A percentile compares a stretch with the other conserved stretches of the same genome.
These are phyloP conservation scores for Rhodocollybia butyracea DNA, from an alignment of 768 basidiomycete species.

Conservation along the genomic window DNA sequence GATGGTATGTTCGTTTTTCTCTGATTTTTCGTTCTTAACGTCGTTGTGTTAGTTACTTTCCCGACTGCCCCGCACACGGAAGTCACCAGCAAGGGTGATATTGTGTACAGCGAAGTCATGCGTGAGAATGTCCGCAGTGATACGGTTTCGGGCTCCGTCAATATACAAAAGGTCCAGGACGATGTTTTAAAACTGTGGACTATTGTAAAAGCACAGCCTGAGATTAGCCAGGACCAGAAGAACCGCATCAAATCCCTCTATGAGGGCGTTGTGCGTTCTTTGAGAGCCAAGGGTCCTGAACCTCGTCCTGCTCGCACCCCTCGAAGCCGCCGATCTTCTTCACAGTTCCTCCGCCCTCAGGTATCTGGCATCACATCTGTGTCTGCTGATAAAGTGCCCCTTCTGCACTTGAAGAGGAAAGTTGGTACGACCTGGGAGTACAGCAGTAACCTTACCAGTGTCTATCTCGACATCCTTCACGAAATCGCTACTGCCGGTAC, in stretches of 20 bases:
- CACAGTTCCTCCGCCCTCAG: slow-evolving; percentile 94
- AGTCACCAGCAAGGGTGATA: slow-evolving; percentile 90
- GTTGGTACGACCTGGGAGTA: slow-evolving; percentile 96
- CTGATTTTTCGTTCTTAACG: slow-evolving; percentile 3
- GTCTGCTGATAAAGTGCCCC: slow-evolving; percentile 82
- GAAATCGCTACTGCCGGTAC: slow-evolving; percentile 99
- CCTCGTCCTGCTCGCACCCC: slow-evolving; percentile 48
- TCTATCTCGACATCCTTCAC: slow-evolving; percentile 94
- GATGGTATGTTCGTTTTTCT: slow-evolving; percentile 65
- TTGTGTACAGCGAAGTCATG: slow-evolving; percentile 91
- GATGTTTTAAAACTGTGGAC: slow-evolving; percentile 97
- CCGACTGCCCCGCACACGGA: slow-evolving; percentile 96
- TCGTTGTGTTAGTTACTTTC: slow-evolving; percentile 72
- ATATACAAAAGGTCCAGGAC: slow-evolving; percentile 97
- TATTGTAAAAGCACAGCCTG: slow-evolving; percentile 94
- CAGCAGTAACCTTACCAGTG: slow-evolving; percentile 92
- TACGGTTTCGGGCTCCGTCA: slow-evolving; percentile 75
- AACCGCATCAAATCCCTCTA: slow-evolving; percentile 92
- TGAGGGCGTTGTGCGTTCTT: slow-evolving; percentile 92
- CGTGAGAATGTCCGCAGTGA: slow-evolving; percentile 95
- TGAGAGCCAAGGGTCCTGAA: slow-evolving; percentile 71
- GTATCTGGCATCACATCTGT: slow-evolving; percentile 72
- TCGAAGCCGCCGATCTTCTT: slow-evolving; percentile 86
- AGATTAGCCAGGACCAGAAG: slow-evolving; percentile 96
- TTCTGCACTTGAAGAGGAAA: slow-evolving; percentile 95